Percentiles rank a stretch among this genome's conserved stretches.
Evolutionary conservation across 139 green algal species (phyloP).

Genomic region (Chlamydomonas eustigma): DNA sequence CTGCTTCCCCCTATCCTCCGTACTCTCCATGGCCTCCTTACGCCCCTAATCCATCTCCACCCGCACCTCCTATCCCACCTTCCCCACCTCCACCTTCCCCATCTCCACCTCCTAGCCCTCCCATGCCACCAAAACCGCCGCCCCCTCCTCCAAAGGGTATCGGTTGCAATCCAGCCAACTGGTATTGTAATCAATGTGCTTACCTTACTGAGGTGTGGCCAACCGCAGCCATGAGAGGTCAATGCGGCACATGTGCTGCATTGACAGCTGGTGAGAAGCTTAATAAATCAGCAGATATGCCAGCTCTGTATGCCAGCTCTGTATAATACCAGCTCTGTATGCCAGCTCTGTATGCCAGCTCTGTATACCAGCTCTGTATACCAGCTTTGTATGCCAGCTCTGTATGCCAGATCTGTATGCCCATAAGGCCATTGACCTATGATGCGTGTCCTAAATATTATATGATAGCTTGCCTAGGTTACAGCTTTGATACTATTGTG

Average conservation of each 20-base stretch:
- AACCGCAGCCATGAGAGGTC: neutral
- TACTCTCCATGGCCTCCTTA: constrained; percentile 8
- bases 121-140: neutral
- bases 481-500: no score
- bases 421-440: no score
- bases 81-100: neutral
- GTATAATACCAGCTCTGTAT: no score
- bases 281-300: no score
- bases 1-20: neutral
- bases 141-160: constrained; percentile 2
- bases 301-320: no score
- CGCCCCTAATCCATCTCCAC: neutral
- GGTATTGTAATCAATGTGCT: constrained; percentile 5
- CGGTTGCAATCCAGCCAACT: neutral
- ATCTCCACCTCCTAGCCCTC: neutral
- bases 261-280: neutral
- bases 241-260: neutral
- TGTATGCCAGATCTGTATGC: no score
- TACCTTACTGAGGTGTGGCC: constrained; percentile 7
- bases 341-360: no score
- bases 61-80: neutral
- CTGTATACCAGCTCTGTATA: no score
- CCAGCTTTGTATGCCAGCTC: no score
- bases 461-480: no score
- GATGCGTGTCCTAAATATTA: no score